A percentile compares a stretch with the other conserved stretches of the same genome.
phyloP scores from a whole-genome alignment of 2,329 filamentous ascomycete species.

The Phaeosphaeria sp. region DNA sequence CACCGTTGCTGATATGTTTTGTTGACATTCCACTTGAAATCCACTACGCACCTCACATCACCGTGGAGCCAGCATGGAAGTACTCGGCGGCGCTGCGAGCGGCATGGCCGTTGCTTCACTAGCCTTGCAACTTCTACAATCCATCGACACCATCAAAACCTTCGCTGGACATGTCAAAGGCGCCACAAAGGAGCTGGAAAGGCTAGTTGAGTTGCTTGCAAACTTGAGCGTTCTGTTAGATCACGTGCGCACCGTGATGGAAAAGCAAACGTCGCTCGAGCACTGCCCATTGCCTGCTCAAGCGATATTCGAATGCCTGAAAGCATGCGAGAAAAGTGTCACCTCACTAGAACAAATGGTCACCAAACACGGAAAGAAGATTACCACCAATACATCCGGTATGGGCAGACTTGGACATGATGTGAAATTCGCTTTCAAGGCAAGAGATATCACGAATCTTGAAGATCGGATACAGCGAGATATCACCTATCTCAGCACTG shows the following conservation, averaged over 20 bases:
- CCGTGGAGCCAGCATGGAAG: not conserved
- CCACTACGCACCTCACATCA: not conserved
- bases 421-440: slow-evolving; percentile 11
- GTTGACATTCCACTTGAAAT: too few relatives aligned
- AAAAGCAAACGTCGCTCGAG: slow-evolving; percentile 4
- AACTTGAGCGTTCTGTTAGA: slow-evolving; percentile 8
- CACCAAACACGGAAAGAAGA: not conserved
- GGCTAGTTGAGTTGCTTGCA: slow-evolving; percentile 11
- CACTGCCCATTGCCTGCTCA: slow-evolving; percentile 14
- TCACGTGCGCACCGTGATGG: slow-evolving; percentile 6
- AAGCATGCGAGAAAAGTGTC: slow-evolving; percentile 16
- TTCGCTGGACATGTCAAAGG: slow-evolving; percentile 14
- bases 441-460: slow-evolving; percentile 13
- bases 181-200: slow-evolving; percentile 17
- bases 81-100: slow-evolving; percentile 11
- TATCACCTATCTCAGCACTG: slow-evolving; percentile 5
- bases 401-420: slow-evolving; percentile 7
- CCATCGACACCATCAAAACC: slow-evolving; percentile 10
- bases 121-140: slow-evolving; percentile 17
- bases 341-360: slow-evolving; percentile 4
- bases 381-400: not conserved
- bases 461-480: slow-evolving; percentile 15
- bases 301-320: slow-evolving; percentile 11
- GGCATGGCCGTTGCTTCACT: slow-evolving; percentile 23
- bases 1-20: not conserved